Conservation (phyloP, 352 stramenopile species). For the Phytophthora hibernalis region DNA sequence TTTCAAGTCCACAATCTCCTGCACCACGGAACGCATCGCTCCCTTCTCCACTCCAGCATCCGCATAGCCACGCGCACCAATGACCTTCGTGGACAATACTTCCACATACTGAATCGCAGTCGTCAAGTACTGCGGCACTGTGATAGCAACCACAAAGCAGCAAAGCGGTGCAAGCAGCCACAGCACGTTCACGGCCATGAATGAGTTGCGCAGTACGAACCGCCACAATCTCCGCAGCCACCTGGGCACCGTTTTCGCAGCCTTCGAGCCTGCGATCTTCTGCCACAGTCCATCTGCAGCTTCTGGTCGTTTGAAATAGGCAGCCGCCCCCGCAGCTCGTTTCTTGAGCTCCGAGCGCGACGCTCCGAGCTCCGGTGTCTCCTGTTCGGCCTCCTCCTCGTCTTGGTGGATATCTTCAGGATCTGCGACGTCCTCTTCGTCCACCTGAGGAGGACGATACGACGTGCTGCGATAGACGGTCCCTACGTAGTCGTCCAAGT, state of each 20-base stretch:
- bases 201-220: slow-evolving; percentile 67
- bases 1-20: slow-evolving; percentile 78
- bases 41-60: slow-evolving; percentile 53
- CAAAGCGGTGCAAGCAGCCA: slow-evolving; percentile 76
- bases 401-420: slow-evolving; percentile 36
- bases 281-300: slow-evolving; percentile 11
- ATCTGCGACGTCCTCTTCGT: slow-evolving; percentile 41
- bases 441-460: slow-evolving; percentile 24
- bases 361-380: slow-evolving; percentile 15
- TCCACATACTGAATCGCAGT: slow-evolving; percentile 76
- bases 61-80: slow-evolving; percentile 21
- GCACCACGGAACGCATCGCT: slow-evolving; percentile 65
- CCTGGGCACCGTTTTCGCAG: slow-evolving; percentile 37
- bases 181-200: slow-evolving; percentile 78
- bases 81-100: slow-evolving; percentile 55
- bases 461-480: slow-evolving; percentile 36
- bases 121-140: slow-evolving; percentile 75
- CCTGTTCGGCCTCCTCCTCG: slow-evolving; percentile 33
- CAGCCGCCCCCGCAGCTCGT: slow-evolving; percentile 42
- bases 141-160: slow-evolving; percentile 76
- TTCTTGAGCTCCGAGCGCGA: slow-evolving; percentile 42
- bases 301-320: slow-evolving; percentile 31
- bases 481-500: slow-evolving; percentile 42
- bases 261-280: slow-evolving; percentile 21
- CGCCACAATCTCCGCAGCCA: slow-evolving; percentile 52